phyloP scores from a whole-genome alignment of 169 alveolate species.

The Plasmodium cynomolgi region DNA sequence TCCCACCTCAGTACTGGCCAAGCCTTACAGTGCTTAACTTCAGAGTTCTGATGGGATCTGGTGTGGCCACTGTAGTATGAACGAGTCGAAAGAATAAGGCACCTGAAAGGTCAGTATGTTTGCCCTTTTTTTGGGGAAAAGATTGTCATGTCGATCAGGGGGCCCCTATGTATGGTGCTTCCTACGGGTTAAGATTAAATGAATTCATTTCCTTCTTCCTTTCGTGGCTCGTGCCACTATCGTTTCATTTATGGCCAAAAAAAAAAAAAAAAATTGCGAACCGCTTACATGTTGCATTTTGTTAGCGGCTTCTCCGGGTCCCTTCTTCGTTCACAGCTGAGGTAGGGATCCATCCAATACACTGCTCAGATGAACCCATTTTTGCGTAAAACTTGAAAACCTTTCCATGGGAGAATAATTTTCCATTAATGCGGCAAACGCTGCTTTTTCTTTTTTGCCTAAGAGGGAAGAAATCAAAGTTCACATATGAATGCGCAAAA shows the following conservation, averaged over 20 bases:
- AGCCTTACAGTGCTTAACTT: constrained; percentile 93
- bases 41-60: constrained; percentile 95
- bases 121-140: background rate
- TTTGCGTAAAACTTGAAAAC: background rate
- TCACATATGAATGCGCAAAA: too few relatives aligned
- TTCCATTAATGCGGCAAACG: background rate
- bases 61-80: constrained; percentile 92
- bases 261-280: background rate
- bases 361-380: background rate
- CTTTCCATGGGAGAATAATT: background rate
- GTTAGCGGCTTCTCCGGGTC: background rate
- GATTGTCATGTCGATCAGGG: background rate
- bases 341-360: constrained; percentile 76
- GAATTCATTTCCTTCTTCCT: background rate
- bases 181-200: background rate
- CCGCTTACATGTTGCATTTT: background rate
- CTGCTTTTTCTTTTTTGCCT: background rate
- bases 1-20: constrained; percentile 93
- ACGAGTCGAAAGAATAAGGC: constrained; percentile 18
- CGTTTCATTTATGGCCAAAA: background rate
- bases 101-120: background rate
- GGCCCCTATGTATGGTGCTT: background rate
- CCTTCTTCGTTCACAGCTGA: constrained; percentile 52
- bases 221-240: background rate
- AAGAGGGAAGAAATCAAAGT: background rate